phyloP scores from a whole-genome alignment of 2,329 filamentous ascomycete genomes.

The Arthrobotrys sinensis region DNA sequence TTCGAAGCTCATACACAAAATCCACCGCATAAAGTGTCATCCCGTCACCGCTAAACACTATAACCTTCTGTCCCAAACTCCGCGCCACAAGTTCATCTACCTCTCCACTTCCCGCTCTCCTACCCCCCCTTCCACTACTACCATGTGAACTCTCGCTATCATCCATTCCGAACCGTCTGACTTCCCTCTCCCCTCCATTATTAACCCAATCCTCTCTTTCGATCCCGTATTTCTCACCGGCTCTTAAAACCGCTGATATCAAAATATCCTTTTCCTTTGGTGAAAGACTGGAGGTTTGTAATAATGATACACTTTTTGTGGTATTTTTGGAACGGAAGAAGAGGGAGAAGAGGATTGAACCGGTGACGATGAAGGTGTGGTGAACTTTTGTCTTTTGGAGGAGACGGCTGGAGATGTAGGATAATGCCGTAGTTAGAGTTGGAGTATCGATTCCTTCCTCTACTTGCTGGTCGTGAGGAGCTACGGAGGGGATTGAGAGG shows the following conservation, averaged over 20 bases:
- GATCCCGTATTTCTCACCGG: slow-evolving; percentile 44
- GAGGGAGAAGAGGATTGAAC: slow-evolving; percentile 43
- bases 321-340: slow-evolving; percentile 38
- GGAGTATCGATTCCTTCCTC: slow-evolving; percentile 40
- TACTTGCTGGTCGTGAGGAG: neutral
- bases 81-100: slow-evolving; percentile 71
- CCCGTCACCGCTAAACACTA: slow-evolving; percentile 75
- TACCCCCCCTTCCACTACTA: slow-evolving; percentile 21
- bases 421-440: slow-evolving; percentile 46
- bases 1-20: slow-evolving; percentile 77
- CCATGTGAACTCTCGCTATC: slow-evolving; percentile 3
- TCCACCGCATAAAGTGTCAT: slow-evolving; percentile 76
- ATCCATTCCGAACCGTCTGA: slow-evolving; percentile 13
- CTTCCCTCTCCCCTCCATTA: slow-evolving; percentile 45
- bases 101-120: slow-evolving; percentile 26
- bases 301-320: slow-evolving; percentile 28
- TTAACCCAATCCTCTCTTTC: slow-evolving; percentile 52
- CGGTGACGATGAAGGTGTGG: slow-evolving; percentile 58
- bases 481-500: neutral
- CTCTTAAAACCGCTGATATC: slow-evolving; percentile 30
- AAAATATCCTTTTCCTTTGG: slow-evolving; percentile 39
- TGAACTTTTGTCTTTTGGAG: slow-evolving; percentile 56
- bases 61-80: slow-evolving; percentile 75
- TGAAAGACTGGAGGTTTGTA: slow-evolving; percentile 41
- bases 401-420: slow-evolving; percentile 46